Evolutionary conservation across 495 filamentous ascomycete species (phyloP).

Genomic region (Neurospora sp.): DNA sequence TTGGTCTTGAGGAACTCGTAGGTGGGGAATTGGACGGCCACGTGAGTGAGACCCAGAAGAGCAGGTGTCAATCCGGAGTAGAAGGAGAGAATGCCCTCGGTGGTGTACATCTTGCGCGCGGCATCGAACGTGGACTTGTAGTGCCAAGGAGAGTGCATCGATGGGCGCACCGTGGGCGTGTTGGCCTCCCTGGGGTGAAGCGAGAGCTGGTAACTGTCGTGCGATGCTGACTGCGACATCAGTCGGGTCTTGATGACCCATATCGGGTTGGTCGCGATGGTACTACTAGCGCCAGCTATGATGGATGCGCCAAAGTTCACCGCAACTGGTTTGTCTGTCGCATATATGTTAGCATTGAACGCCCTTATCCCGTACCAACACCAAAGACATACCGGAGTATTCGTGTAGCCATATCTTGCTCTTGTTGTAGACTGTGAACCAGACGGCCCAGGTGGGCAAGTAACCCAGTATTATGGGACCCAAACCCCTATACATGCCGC

Average conservation of each 20-base stretch:
- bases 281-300: conserved; percentile 82
- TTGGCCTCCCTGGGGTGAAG: conserved; percentile 33
- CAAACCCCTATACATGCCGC: conserved; percentile 86
- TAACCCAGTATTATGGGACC: conserved; percentile 93
- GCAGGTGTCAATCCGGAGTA: conserved; percentile 94
- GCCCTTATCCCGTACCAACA: background rate
- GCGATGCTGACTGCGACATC: conserved; percentile 67
- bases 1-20: conserved; percentile 89
- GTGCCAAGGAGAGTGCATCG: conserved; percentile 65
- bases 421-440: conserved; percentile 89
- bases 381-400: conserved; percentile 14
- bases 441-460: conserved; percentile 95
- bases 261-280: conserved; percentile 94
- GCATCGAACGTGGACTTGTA: conserved; percentile 83
- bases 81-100: conserved; percentile 80
- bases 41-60: conserved; percentile 83
- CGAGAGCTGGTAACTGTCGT: conserved; percentile 27
- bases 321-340: conserved; percentile 29
- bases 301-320: conserved; percentile 68
- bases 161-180: conserved; percentile 39
- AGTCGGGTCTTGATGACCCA: conserved; percentile 99
- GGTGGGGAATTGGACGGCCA: conserved; percentile 93
- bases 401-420: conserved; percentile 63
- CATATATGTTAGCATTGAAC: conserved; percentile 3
- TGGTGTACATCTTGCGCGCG: conserved; percentile 85